Evolutionary conservation across 2,329 filamentous ascomycete species (phyloP).

Genomic region (Ophiostoma sp.): DNA sequence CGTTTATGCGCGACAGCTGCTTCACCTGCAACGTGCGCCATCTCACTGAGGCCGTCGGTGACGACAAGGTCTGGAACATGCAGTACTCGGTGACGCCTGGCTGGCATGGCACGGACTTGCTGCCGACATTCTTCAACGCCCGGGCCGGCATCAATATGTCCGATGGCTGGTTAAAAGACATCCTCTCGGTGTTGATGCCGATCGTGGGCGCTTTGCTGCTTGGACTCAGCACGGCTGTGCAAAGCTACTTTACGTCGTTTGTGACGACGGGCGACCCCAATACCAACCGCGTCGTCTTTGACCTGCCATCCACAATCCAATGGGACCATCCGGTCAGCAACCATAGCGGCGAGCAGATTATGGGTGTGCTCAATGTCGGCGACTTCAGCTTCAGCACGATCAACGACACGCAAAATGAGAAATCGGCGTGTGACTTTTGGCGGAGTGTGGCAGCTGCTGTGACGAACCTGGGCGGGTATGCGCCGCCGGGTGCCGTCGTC

Average conservation of each 20-base stretch:
- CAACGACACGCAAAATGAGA: slow-evolving; percentile 36
- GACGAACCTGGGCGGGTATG: slow-evolving; percentile 38
- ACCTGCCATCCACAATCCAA: slow-evolving; percentile 39
- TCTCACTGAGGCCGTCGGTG: slow-evolving; percentile 41
- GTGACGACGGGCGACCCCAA: slow-evolving; percentile 45
- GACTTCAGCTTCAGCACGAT: slow-evolving; percentile 37
- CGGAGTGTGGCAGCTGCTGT: slow-evolving; percentile 34
- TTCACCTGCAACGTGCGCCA: slow-evolving; percentile 43
- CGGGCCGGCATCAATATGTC: slow-evolving; percentile 31
- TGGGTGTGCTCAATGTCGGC: slow-evolving; percentile 39
- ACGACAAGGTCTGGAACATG: slow-evolving; percentile 41
- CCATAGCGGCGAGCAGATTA: slow-evolving; percentile 33
- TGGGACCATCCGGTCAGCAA: slow-evolving; percentile 38
- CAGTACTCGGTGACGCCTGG: slow-evolving; percentile 45
- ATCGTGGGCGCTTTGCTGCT: slow-evolving; percentile 37
- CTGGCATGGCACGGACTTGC: slow-evolving; percentile 43
- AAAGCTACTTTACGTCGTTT: slow-evolving; percentile 45
- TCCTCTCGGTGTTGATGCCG: slow-evolving; percentile 35
- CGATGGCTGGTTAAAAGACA: slow-evolving; percentile 33
- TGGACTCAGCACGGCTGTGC: slow-evolving; percentile 41
- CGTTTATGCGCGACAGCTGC: slow-evolving; percentile 38
- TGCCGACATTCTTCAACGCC: slow-evolving; percentile 44
- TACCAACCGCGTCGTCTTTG: slow-evolving; percentile 32
- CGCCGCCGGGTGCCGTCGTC: slow-evolving; percentile 33
- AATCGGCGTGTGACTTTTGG: slow-evolving; percentile 41